phyloP scores from a whole-genome alignment of 2,329 filamentous ascomycete genomes.

The Trichoderma aggressivum region DNA sequence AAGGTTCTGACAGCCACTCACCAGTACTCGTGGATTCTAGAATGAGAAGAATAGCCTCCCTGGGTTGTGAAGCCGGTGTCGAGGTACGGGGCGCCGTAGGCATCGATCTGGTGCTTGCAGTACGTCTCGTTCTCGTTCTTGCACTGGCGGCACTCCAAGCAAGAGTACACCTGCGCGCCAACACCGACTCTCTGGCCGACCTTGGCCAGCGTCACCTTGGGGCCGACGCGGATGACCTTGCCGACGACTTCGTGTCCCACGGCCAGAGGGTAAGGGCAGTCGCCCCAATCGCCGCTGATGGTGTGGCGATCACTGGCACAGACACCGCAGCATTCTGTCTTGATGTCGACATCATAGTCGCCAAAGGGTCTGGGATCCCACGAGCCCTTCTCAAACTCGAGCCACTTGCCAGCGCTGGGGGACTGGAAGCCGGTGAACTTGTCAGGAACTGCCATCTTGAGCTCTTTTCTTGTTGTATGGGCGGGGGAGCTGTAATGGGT shows the following conservation, averaged over 20 bases:
- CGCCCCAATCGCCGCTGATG: slow-evolving; percentile 65
- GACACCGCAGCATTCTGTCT: slow-evolving; percentile 77
- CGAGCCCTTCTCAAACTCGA: slow-evolving; percentile 66
- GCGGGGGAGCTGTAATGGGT: neutral
- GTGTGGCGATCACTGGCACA: slow-evolving; percentile 72
- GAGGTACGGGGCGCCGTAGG: slow-evolving; percentile 50
- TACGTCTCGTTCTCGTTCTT: slow-evolving; percentile 41
- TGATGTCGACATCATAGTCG: slow-evolving; percentile 82
- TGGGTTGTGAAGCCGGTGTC: slow-evolving; percentile 55
- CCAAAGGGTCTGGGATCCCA: slow-evolving; percentile 83
- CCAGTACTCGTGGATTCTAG: slow-evolving; percentile 44
- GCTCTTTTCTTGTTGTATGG: neutral
- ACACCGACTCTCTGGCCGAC: slow-evolving; percentile 58
- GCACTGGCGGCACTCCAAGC: slow-evolving; percentile 42
- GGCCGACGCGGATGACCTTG: slow-evolving; percentile 62
- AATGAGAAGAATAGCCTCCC: slow-evolving; percentile 49
- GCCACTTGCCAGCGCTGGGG: slow-evolving; percentile 50
- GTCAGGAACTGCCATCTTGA: slow-evolving; percentile 53
- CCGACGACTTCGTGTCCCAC: slow-evolving; percentile 74
- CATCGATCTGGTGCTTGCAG: slow-evolving; percentile 41
- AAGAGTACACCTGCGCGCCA: slow-evolving; percentile 56
- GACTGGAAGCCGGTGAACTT: slow-evolving; percentile 62
- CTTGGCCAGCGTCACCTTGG: slow-evolving; percentile 44
- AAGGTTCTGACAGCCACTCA: slow-evolving; percentile 30
- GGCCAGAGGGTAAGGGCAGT: slow-evolving; percentile 58